Percentiles rank a stretch among this genome's conserved stretches.
These are phyloP conservation scores for Apiotrichum laibachii DNA, from an alignment of 1,284 basidiomycete species.

Conservation along the genomic window DNA sequence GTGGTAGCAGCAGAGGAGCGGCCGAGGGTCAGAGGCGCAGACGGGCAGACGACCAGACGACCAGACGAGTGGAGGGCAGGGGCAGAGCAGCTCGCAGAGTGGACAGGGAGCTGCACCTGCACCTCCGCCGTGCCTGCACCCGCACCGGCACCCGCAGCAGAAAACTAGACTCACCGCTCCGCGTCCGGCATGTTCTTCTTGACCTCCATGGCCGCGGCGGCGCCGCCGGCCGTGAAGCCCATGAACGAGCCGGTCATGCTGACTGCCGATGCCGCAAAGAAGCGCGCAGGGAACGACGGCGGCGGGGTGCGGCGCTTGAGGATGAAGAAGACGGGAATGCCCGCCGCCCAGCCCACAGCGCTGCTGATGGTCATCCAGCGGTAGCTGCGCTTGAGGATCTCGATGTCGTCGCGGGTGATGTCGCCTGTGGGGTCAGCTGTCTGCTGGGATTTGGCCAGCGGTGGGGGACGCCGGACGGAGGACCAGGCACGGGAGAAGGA, in stretches of 20 bases:
- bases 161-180: conserved; percentile 24
- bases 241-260: conserved; percentile 27
- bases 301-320: conserved; percentile 12
- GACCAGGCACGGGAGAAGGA: too few relatives aligned
- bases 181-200: conserved; percentile 36
- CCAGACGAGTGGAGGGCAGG: too few relatives aligned
- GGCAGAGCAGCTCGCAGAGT: too few relatives aligned
- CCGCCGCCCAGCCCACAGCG: conserved; percentile 20
- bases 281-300: neutral
- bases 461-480: too few relatives aligned
- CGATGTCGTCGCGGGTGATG: conserved; percentile 36
- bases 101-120: too few relatives aligned
- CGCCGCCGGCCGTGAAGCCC: conserved; percentile 38
- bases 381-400: conserved; percentile 34
- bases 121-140: too few relatives aligned
- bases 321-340: conserved; percentile 26
- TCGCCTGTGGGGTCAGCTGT: conserved; percentile 25
- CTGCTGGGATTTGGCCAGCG: too few relatives aligned
- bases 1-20: neutral
- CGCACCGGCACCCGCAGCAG: too few relatives aligned
- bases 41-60: too few relatives aligned
- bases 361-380: conserved; percentile 27
- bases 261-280: conserved; percentile 17
- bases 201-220: conserved; percentile 33
- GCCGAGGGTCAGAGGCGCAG: too few relatives aligned